phyloP scores from a whole-genome alignment of 148 eudicot species.

The Drosera capensis region DNA sequence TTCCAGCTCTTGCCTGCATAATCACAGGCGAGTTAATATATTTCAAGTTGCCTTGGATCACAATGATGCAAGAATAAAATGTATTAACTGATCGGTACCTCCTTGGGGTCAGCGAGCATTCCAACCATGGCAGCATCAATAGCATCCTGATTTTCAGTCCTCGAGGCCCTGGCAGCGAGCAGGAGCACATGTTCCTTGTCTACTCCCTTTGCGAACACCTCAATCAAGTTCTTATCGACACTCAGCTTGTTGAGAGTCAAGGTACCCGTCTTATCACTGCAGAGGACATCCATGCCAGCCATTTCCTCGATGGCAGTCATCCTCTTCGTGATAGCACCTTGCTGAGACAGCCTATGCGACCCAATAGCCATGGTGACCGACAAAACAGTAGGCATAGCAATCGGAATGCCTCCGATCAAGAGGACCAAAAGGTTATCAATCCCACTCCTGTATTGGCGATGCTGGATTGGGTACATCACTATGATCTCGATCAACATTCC shows the following conservation, averaged over 20 bases:
- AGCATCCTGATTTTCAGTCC: constrained; percentile 91
- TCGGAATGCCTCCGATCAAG: constrained; percentile 93
- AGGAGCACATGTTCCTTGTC: constrained; percentile 74
- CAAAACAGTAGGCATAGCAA: constrained; percentile 95
- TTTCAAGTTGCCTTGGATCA: no score
- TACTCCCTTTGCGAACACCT: constrained; percentile 71
- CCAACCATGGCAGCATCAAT: constrained; percentile 92
- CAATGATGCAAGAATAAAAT: no score
- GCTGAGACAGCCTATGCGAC: constrained; percentile 86
- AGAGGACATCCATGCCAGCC: constrained; percentile 99
- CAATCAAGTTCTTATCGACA: constrained; percentile 79
- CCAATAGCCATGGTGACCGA: constrained; percentile 99
- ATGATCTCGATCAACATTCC: constrained; percentile 75
- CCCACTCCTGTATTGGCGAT: constrained; percentile 55
- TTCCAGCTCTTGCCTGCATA: constrained; percentile 61
- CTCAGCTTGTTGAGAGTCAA: constrained; percentile 83
- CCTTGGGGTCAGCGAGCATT: constrained; percentile 93
- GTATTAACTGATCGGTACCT: constrained; percentile 51
- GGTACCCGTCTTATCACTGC: constrained; percentile 98
- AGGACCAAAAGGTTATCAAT: constrained; percentile 88
- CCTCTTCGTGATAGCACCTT: constrained; percentile 96
- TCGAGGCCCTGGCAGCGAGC: constrained; percentile 86
- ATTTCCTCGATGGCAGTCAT: constrained; percentile 99
- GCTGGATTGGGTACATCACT: constrained; percentile 96
- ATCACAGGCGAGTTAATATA: neutral